Evolutionary conservation across 228 moss, liverwort and hornwort species (phyloP).

Genomic region (Sphagnum magellanicum): DNA sequence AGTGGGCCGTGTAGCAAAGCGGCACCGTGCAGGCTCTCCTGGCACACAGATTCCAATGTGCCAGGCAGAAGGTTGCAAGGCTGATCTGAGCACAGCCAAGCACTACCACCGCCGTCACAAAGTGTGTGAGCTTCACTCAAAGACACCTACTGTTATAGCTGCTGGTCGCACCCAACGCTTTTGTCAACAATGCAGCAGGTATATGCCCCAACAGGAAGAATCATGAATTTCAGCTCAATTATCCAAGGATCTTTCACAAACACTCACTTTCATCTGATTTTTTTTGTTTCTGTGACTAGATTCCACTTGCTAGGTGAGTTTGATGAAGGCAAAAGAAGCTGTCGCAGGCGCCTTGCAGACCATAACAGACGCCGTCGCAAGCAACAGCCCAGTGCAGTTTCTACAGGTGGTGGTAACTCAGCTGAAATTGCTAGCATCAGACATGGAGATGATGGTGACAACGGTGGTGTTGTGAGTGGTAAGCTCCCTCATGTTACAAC

Average conservation of each 20-base stretch:
- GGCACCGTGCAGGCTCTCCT: constrained; percentile 66
- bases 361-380: constrained; percentile 86
- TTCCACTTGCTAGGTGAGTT: constrained; percentile 84
- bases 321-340: constrained; percentile 95
- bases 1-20: constrained; percentile 54
- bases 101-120: constrained; percentile 97
- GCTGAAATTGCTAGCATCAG: constrained; percentile 56
- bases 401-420: constrained; percentile 39
- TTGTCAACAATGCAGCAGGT: constrained; percentile 99
- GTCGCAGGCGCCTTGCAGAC: constrained; percentile 82
- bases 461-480: not conserved
- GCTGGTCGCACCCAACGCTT: constrained; percentile 81
- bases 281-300: constrained; percentile 25
- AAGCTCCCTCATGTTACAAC: too few relatives aligned
- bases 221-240: too few relatives aligned
- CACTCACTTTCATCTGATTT: not conserved
- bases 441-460: constrained; percentile 45
- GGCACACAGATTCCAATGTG: constrained; percentile 83
- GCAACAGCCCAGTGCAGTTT: constrained; percentile 62
- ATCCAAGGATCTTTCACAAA: too few relatives aligned
- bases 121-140: constrained; percentile 92
- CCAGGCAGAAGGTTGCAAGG: constrained; percentile 92
- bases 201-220: not conserved
- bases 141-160: constrained; percentile 73
- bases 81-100: constrained; percentile 85